Base-by-base conservation (phyloP, 345 rosid species). In the Hypericum perforatum region DNA sequence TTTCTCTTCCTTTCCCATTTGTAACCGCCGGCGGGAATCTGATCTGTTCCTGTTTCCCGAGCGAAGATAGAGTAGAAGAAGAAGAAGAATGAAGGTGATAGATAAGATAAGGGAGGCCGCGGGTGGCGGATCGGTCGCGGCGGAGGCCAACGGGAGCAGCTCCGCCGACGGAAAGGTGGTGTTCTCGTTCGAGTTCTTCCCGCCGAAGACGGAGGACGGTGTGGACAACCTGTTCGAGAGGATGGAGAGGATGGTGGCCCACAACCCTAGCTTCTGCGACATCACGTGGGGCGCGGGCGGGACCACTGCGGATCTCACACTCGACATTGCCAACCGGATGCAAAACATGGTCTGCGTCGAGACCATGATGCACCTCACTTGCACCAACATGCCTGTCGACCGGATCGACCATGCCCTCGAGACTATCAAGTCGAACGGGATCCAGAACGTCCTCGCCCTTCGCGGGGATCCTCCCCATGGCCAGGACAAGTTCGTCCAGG, bases 251-350 rank as follows among this genome's bases (percentile, higher is more conserved):
- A 80, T 94, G 89, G 99, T 89, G 16, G 67, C 81, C 37, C 84
- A 89, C 63, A 84, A 78, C 53, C 99, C 99, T 0, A 14, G 92
- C 7, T 94, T 94, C 74, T 94, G 99, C 60, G 99, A 94, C 66
- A 89, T 94, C 72, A 94, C 99, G 7, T 94, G 99, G 99, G 99
- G 97, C 0, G 97, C 99, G 3, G 99, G 99, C 8, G 99, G 99
- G 14, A 76, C 99, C 63, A 89, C 99, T 32, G 97, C 97, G 0
- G 97, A 94, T 68, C 80, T 94, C 15, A 94, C 97, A 5, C 79
- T 94, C 7, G 94, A 94, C 53, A 94, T 94, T 68, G 95, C 95
- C 51, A 83, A 85, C 47, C 68, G 64, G 84, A 94, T 94, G 99
- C 99, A 94, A 82, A 94, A 89, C 69, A 76, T 72, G n/a, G 64